Evolutionary conservation across 73 alveolate species (phyloP).

Genomic region (Uronychia binucleata): DNA sequence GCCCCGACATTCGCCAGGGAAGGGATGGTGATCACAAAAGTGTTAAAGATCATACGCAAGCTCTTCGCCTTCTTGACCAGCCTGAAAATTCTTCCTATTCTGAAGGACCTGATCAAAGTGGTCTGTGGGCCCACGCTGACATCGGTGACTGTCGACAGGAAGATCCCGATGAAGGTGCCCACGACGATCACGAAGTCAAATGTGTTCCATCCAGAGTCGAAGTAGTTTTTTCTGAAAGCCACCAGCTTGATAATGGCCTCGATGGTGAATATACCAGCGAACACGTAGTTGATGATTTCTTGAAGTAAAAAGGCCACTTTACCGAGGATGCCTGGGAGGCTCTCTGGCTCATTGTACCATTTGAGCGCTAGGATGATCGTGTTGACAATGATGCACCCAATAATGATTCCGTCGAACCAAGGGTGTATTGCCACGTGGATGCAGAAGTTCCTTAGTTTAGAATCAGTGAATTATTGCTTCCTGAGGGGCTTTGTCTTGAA

Average conservation of each 20-base stretch:
- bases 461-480: conserved; percentile 3
- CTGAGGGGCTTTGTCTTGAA: conserved; percentile 42
- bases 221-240: conserved; percentile 39
- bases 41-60: conserved; percentile 2
- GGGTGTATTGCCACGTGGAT: conserved; percentile 10
- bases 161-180: conserved; percentile 27
- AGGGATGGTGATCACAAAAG: background rate
- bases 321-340: conserved; percentile 36
- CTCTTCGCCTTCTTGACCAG: conserved; percentile 14
- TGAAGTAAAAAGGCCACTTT: background rate
- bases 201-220: conserved; percentile 52
- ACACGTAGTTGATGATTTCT: conserved; percentile 27
- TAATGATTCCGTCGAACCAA: conserved; percentile 45
- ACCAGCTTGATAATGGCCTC: conserved; percentile 46
- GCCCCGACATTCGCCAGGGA: background rate
- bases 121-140: conserved; percentile 17
- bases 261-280: conserved; percentile 26
- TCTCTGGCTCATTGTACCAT: conserved; percentile 26
- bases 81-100: conserved; percentile 55
- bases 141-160: conserved; percentile 11
- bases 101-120: conserved; percentile 55
- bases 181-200: conserved; percentile 67
- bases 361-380: conserved; percentile 48
- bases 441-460: conserved; percentile 18
- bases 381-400: conserved; percentile 51